Evolutionary conservation across 768 basidiomycete genomes (phyloP).

Genomic region (Amanita brunnescens): DNA sequence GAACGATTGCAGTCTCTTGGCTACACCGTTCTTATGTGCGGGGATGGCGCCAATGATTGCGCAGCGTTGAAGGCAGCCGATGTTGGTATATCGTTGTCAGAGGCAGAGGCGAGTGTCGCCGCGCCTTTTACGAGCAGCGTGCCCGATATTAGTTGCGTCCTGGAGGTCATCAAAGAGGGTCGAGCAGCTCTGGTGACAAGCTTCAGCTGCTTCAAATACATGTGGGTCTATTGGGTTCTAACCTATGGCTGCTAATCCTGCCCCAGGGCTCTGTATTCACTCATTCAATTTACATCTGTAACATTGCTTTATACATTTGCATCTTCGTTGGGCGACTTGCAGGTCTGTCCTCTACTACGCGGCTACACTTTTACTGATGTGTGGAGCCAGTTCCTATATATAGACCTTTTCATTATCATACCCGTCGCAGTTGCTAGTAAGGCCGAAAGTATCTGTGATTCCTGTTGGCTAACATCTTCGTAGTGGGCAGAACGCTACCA

Average conservation of each 20-base stretch:
- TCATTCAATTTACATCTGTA: constrained; percentile 99
- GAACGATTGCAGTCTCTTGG: constrained; percentile 89
- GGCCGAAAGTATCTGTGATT: constrained; percentile 20
- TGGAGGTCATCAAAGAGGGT: constrained; percentile 96
- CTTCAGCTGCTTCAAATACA: constrained; percentile 99
- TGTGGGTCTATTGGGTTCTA: constrained; percentile 46
- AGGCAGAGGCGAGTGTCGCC: constrained; percentile 97
- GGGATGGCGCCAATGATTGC: constrained; percentile 98
- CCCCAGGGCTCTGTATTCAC: constrained; percentile 89
- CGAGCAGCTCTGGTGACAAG: constrained; percentile 93
- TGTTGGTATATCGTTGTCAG: constrained; percentile 92
- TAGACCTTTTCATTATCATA: constrained; percentile 96
- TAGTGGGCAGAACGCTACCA: constrained; percentile 94
- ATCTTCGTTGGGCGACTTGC: constrained; percentile 92
- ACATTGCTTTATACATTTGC: constrained; percentile 95
- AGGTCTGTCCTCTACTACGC: constrained; percentile 42
- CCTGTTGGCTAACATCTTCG: constrained; percentile 6
- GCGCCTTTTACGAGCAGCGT: constrained; percentile 94
- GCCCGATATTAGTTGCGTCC: constrained; percentile 91
- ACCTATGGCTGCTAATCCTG: constrained; percentile 8
- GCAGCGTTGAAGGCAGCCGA: constrained; percentile 98
- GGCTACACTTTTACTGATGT: constrained; percentile 8
- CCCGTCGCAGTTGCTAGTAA: constrained; percentile 93
- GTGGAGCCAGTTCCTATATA: constrained; percentile 76
- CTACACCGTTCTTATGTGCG: constrained; percentile 97